phyloP scores from a whole-genome alignment of 208 protist species.

The Leishmania gerbilli region DNA sequence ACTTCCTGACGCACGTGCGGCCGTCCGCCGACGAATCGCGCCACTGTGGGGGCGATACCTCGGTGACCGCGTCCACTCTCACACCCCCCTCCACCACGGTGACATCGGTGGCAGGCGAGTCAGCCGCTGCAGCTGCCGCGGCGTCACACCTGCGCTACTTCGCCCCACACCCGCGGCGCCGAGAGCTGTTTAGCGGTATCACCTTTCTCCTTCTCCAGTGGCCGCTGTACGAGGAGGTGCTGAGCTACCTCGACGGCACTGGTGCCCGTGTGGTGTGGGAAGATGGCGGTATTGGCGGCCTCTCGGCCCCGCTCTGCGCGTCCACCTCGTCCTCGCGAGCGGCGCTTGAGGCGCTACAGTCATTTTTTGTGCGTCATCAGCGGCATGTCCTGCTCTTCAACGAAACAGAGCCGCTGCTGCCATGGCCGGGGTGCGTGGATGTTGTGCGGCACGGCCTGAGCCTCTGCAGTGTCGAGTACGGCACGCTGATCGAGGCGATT shows the following conservation, averaged over 20 bases:
- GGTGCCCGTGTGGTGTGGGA: conserved; percentile 55
- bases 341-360: conserved; percentile 9
- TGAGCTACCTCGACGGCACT: conserved; percentile 48
- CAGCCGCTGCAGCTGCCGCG: neutral
- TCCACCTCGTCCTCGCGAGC: neutral
- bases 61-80: neutral
- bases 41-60: neutral
- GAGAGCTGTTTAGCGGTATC: conserved; percentile 46
- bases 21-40: neutral
- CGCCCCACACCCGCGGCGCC: conserved; percentile 38
- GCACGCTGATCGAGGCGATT: conserved; percentile 45
- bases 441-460: conserved; percentile 37
- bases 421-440: conserved; percentile 37
- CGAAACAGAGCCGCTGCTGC: conserved; percentile 42
- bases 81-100: neutral
- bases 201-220: conserved; percentile 70
- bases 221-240: conserved; percentile 59
- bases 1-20: conserved; percentile 12
- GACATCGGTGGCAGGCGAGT: neutral
- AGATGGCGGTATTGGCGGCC: conserved; percentile 7
- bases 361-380: conserved; percentile 46
- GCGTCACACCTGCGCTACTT: conserved; percentile 20
- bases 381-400: conserved; percentile 65
- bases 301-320: neutral
- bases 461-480: conserved; percentile 63